phyloP scores from a whole-genome alignment of 2,329 filamentous ascomycete genomes.

The Aspergillus calidoustus region DNA sequence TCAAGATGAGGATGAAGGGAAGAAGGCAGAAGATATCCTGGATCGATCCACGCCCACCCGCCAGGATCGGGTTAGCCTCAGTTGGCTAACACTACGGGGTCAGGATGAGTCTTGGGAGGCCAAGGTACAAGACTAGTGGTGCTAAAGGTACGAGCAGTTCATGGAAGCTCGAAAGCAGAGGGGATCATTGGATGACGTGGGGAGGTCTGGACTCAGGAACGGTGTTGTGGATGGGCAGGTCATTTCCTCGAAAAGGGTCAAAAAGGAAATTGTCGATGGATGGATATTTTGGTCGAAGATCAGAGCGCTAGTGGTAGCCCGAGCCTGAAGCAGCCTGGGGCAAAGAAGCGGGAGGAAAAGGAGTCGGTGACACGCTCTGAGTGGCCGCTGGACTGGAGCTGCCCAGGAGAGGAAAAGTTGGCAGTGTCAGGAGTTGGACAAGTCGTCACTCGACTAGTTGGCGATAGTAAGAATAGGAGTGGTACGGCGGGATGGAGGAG shows the following conservation, averaged over 20 bases:
- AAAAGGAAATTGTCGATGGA: slow-evolving; percentile 14
- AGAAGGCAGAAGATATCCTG: slow-evolving; percentile 19
- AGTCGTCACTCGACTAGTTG: not conserved
- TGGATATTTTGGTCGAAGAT: slow-evolving; percentile 17
- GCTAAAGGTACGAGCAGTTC: slow-evolving; percentile 8
- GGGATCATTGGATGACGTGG: slow-evolving; percentile 19
- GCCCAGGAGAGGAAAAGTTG: slow-evolving; percentile 9
- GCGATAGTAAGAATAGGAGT: slow-evolving; percentile 2
- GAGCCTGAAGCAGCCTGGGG: slow-evolving; percentile 15
- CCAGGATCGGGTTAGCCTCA: slow-evolving; percentile 4
- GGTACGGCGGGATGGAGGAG: not conserved
- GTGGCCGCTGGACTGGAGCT: not conserved
- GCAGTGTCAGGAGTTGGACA: slow-evolving; percentile 2
- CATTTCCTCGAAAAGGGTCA: slow-evolving; percentile 13
- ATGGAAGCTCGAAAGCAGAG: slow-evolving; percentile 21
- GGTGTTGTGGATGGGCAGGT: slow-evolving; percentile 19
- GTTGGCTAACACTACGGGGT: not conserved
- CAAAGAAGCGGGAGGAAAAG: slow-evolving; percentile 7
- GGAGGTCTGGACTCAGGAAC: slow-evolving; percentile 24
- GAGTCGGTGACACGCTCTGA: not conserved
- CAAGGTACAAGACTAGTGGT: not conserved
- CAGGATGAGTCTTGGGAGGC: not conserved
- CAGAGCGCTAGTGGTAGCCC: slow-evolving; percentile 19
- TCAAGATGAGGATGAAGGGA: slow-evolving; percentile 13
- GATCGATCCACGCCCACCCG: not conserved